Evolutionary conservation across 805 yeast genomes (phyloP).

Genomic region (Pichia insulana): DNA sequence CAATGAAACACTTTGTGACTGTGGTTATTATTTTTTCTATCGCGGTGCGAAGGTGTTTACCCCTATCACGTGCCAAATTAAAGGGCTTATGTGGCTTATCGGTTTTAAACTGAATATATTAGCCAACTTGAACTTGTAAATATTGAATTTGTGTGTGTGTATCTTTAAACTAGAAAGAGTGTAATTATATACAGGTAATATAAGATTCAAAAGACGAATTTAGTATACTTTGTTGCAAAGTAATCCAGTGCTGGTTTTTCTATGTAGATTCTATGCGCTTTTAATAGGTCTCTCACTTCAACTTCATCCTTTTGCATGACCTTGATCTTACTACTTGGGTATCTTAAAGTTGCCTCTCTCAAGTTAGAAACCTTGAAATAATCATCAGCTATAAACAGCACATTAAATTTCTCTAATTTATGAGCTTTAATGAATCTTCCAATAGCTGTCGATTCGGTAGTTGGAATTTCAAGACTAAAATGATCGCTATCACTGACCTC

Average conservation of each 20-base stretch:
- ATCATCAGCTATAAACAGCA: slow-evolving; percentile 61
- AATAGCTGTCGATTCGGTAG: slow-evolving; percentile 25
- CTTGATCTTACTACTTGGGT: slow-evolving; percentile 43
- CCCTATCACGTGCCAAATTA: neutral
- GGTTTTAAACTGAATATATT: neutral
- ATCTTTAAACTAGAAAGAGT: neutral
- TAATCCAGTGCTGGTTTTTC: slow-evolving; percentile 67
- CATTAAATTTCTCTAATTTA: slow-evolving; percentile 39
- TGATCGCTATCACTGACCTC: slow-evolving; percentile 21
- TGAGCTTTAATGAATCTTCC: slow-evolving; percentile 37
- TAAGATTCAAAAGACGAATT: slow-evolving; percentile 10
- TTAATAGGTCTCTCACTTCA: slow-evolving; percentile 74
- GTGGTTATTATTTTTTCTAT: neutral
- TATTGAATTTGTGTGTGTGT: too few relatives aligned
- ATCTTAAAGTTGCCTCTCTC: slow-evolving; percentile 45
- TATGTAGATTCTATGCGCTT: slow-evolving; percentile 66
- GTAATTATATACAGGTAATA: neutral
- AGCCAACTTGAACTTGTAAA: too few relatives aligned
- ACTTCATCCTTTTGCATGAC: slow-evolving; percentile 69
- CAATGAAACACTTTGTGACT: neutral
- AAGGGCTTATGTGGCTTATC: neutral
- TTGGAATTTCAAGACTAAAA: slow-evolving; percentile 21
- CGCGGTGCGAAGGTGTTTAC: neutral
- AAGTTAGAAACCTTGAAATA: slow-evolving; percentile 40
- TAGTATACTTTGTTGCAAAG: slow-evolving; percentile 31